Conservation (phyloP, 2,329 filamentous ascomycete genomes). For the Colletotrichum musicola region DNA sequence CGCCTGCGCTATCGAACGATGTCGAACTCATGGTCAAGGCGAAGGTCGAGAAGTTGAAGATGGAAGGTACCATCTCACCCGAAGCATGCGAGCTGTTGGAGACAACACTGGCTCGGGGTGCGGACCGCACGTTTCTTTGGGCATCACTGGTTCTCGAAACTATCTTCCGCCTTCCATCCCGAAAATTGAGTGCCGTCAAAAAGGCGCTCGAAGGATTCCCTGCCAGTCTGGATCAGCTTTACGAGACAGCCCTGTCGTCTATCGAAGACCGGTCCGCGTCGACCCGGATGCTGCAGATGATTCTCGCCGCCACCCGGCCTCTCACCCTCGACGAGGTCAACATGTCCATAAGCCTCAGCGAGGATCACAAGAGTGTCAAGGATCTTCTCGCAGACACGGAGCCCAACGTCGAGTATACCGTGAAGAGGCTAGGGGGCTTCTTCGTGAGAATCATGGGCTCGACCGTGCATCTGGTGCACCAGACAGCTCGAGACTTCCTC, state of each 20-base stretch:
- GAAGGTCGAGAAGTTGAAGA: not conserved
- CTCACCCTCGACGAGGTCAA: slow-evolving; percentile 24
- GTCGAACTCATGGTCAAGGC: not conserved
- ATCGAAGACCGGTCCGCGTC: not conserved
- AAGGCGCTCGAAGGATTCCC: not conserved
- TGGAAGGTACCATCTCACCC: not conserved
- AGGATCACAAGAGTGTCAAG: not conserved
- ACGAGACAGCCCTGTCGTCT: not conserved
- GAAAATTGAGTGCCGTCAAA: slow-evolving; percentile 17
- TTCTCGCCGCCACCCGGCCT: slow-evolving; percentile 7
- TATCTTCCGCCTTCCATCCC: slow-evolving; percentile 15
- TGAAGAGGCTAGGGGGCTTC: slow-evolving; percentile 30
- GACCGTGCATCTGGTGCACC: slow-evolving; percentile 17
- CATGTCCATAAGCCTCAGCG: slow-evolving; percentile 2
- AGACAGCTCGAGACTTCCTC: slow-evolving; percentile 30
- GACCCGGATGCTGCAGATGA: slow-evolving; percentile 1
- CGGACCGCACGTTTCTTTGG: slow-evolving; percentile 22
- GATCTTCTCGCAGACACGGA: slow-evolving; percentile 2
- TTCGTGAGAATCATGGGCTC: slow-evolving; percentile 28
- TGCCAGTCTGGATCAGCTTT: slow-evolving; percentile 17
- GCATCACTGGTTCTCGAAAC: slow-evolving; percentile 17
- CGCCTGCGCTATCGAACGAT: slow-evolving; percentile 2
- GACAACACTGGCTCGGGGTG: not conserved
- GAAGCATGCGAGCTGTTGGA: not conserved
- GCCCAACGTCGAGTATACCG: slow-evolving; percentile 17